Evolutionary conservation across 148 eudicot species (phyloP).

Genomic region (Agrostemma githago): DNA sequence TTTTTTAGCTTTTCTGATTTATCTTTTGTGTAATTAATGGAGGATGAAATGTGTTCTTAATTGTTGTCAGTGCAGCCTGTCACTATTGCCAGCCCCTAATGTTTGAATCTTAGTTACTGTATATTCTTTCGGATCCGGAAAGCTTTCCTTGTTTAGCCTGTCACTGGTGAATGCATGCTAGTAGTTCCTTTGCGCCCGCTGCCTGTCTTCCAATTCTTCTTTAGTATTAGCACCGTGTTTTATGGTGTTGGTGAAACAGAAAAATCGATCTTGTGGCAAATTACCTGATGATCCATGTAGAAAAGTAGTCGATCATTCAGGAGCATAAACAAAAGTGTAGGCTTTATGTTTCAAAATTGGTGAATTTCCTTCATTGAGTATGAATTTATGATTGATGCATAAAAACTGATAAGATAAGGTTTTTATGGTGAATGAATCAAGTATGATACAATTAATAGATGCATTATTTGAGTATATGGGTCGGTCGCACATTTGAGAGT

Average conservation of each 20-base stretch:
- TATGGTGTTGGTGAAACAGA: background rate
- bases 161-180: conserved; percentile 5
- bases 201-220: background rate
- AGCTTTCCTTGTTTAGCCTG: conserved; percentile 10
- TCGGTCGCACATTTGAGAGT: background rate
- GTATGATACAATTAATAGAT: background rate
- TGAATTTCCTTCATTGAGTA: background rate
- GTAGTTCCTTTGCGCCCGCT: background rate
- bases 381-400: background rate
- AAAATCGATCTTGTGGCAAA: background rate
- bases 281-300: background rate
- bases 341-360: background rate
- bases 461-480: background rate
- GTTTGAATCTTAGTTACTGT: background rate
- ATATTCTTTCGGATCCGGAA: background rate
- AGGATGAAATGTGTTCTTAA: background rate
- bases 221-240: background rate
- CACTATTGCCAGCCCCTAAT: background rate
- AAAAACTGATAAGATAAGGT: background rate
- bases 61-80: conserved; percentile 1
- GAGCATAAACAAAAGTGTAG: background rate
- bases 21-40: background rate
- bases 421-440: background rate
- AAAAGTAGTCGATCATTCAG: background rate
- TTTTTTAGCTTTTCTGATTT: background rate